These are phyloP conservation scores for Candida tibetensis DNA, from an alignment of 805 yeast species.

Conservation along the genomic window DNA sequence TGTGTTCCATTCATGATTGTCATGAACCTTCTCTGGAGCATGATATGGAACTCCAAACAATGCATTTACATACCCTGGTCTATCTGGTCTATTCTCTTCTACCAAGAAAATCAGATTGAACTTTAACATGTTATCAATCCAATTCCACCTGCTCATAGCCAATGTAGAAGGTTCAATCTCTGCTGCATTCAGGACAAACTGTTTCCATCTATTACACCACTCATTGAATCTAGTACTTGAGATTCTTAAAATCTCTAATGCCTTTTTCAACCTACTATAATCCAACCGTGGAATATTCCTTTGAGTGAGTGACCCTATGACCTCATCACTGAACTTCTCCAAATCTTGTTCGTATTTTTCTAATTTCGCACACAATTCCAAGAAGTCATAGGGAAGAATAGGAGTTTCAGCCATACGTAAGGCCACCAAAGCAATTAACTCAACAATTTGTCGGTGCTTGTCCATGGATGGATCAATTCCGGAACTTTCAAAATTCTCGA, in stretches of 20 bases:
- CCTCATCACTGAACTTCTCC: constrained; percentile 30
- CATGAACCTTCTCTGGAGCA: constrained; percentile 42
- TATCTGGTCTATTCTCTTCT: constrained; percentile 40
- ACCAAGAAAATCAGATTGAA: constrained; percentile 55
- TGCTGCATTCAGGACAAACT: constrained; percentile 31
- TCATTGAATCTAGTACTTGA: constrained; percentile 46
- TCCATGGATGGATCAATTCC: constrained; percentile 56
- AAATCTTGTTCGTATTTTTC: constrained; percentile 47
- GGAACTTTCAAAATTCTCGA: constrained; percentile 47
- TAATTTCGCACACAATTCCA: constrained; percentile 43
- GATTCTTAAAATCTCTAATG: constrained; percentile 24
- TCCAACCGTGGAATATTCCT: constrained; percentile 19
- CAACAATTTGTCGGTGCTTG: constrained; percentile 54
- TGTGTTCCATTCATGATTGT: constrained; percentile 52
- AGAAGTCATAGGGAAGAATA: constrained; percentile 64
- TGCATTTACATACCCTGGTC: constrained; percentile 67
- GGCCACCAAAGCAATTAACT: constrained; percentile 50
- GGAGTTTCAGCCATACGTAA: constrained; percentile 74
- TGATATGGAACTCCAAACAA: constrained; percentile 66
- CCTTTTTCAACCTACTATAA: constrained; percentile 22
- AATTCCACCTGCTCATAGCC: constrained; percentile 70
- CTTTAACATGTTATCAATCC: constrained; percentile 66
- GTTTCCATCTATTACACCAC: constrained; percentile 66
- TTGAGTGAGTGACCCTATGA: constrained; percentile 6
- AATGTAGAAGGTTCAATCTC: constrained; percentile 73